phyloP scores from a whole-genome alignment of 352 stramenopile species.

The Phytophthora brassicae region DNA sequence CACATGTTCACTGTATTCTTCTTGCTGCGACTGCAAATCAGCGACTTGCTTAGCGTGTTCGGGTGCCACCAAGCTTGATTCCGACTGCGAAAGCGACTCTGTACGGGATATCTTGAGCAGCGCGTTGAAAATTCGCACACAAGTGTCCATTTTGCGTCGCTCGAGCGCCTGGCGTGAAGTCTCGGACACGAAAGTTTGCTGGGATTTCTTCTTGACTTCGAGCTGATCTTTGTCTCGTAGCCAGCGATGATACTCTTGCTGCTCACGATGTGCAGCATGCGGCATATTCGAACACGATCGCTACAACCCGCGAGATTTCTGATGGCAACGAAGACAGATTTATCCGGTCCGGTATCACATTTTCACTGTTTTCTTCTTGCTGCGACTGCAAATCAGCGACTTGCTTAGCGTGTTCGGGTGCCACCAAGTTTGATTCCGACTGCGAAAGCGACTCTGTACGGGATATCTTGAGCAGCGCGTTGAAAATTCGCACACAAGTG shows the following conservation, averaged over 20 bases:
- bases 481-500: slow-evolving; percentile 62
- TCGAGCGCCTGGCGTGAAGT: slow-evolving; percentile 58
- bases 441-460: slow-evolving; percentile 1
- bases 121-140: slow-evolving; percentile 52
- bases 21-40: background rate
- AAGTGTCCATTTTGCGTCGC: slow-evolving; percentile 59
- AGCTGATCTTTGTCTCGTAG: slow-evolving; percentile 47
- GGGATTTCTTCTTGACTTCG: slow-evolving; percentile 43
- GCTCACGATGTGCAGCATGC: slow-evolving; percentile 61
- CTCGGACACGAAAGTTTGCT: slow-evolving; percentile 63
- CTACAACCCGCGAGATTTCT: slow-evolving; percentile 57
- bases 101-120: slow-evolving; percentile 25
- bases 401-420: slow-evolving; percentile 2
- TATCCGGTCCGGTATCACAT: slow-evolving; percentile 37
- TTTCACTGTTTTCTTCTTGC: slow-evolving; percentile 4
- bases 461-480: slow-evolving; percentile 29
- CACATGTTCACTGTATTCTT: slow-evolving; percentile 17
- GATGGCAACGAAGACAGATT: slow-evolving; percentile 46
- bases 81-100: background rate
- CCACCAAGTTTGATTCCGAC: background rate
- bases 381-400: background rate
- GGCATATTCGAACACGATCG: slow-evolving; percentile 69
- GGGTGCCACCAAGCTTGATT: background rate
- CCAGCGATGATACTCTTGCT: slow-evolving; percentile 57
- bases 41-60: slow-evolving; percentile 1